Evolutionary conservation across 2,329 filamentous ascomycete species (phyloP), one percentile per base, ranked within the genome.

Genomic region (Simplicillium sp.): DNA sequence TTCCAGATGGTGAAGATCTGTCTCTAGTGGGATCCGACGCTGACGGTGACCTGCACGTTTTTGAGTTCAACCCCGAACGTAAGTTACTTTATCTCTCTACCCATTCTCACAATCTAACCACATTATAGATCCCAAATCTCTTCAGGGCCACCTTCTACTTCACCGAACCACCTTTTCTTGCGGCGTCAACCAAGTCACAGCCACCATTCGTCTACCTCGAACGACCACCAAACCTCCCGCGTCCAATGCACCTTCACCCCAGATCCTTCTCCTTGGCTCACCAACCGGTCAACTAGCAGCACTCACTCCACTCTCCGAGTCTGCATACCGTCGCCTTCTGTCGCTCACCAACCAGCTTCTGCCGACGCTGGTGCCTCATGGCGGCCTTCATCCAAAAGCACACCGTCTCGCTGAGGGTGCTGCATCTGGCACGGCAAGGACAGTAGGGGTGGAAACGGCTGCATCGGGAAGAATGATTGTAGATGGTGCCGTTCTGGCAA

Each of bases 51-150:
- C 63, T 98, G 33, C 87, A 96, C 57, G 74, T 96, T 36, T 66
- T 97, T 48, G 87, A 97, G 61, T 98, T 92, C 54, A 89, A 97
- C 54, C 92, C 92, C 1, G 90, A 97, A 56, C 84, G 87, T 92
- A 70, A 62, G 82, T 73, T 11, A 14, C 14, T 13, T 16, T 16
- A 6, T 20, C 34, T 6, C 7, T 25, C 9, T 25, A 5, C 9
- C 20, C 20, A 25, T 25, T 25, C n/a, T 25, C 20, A 25, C 9
- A 25, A 25, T 25, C 20, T 25, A 25, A 25, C 20, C 6, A 25
- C 20, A 32, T 1, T 32, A 41, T 50, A 94, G 89, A 97, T 56
- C 90, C 90, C 13, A 94, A 94, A 67, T 94, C 88, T 7, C 78
- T 95, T 29, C 85, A 90, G 43, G 92, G 92, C 37, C 84, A 89